phyloP scores from a whole-genome alignment of 306 rosid genomes.

The Vicia sativa region DNA sequence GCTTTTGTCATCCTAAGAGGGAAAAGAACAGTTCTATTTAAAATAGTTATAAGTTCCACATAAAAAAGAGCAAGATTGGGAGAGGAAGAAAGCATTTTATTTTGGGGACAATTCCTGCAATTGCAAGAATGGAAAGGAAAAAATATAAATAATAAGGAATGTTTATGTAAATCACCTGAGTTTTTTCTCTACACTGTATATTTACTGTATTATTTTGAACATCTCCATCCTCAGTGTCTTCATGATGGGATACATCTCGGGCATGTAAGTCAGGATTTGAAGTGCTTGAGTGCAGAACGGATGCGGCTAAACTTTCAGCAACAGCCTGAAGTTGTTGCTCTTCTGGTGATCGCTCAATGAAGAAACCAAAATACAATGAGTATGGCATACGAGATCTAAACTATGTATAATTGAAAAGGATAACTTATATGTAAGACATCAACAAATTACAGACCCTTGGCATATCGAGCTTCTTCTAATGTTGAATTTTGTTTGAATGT shows the following conservation, averaged over 20 bases:
- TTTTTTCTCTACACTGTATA: constrained; percentile 41
- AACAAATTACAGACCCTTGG: constrained; percentile 53
- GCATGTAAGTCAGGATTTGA: constrained; percentile 58
- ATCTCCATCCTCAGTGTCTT: constrained; percentile 46
- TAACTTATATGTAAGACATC: not conserved
- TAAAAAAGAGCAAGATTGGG: not conserved
- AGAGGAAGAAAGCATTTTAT: constrained; percentile 2
- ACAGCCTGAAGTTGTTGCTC: constrained; percentile 94
- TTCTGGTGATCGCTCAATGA: constrained; percentile 56
- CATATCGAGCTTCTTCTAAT: constrained; percentile 53
- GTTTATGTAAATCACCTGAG: constrained; percentile 48
- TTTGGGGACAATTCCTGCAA: constrained; percentile 11
- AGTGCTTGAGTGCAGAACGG: constrained; percentile 63
- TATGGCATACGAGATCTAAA: constrained; percentile 17
- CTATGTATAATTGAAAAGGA: constrained; percentile 27
- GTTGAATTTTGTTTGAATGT: constrained; percentile 53
- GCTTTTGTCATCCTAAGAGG: constrained; percentile 60
- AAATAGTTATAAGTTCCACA: constrained; percentile 10
- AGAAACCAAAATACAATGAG: constrained; percentile 35
- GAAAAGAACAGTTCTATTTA: not conserved
- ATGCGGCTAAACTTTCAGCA: constrained; percentile 91
- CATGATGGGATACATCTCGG: constrained; percentile 44
- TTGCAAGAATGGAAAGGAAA: constrained; percentile 12
- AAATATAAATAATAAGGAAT: constrained; percentile 12
- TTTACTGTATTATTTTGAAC: constrained; percentile 46